phyloP scores from a whole-genome alignment of 2,329 filamentous ascomycete genomes.

The Botrytis tulipae region DNA sequence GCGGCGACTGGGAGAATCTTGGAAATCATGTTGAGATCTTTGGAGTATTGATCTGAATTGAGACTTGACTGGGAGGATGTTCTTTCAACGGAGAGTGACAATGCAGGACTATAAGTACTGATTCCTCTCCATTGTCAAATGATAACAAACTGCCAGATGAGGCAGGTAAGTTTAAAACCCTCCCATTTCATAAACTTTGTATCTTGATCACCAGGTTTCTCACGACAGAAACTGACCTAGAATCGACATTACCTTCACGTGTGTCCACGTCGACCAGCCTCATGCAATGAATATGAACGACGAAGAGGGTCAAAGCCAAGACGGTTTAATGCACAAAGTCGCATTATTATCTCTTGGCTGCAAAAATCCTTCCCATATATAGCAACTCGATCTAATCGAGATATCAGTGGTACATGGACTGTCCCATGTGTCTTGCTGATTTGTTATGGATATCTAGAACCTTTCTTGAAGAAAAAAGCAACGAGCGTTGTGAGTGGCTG shows the following conservation, averaged over 20 bases:
- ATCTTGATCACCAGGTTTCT: background rate
- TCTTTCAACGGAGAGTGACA: background rate
- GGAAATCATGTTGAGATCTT: slow-evolving; percentile 27
- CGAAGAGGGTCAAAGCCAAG: slow-evolving; percentile 2
- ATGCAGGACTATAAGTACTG: slow-evolving; percentile 3
- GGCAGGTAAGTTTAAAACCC: background rate
- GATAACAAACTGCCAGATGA: slow-evolving; percentile 3
- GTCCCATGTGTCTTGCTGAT: background rate
- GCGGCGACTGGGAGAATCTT: slow-evolving; percentile 29
- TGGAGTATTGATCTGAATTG: background rate
- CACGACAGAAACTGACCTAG: background rate
- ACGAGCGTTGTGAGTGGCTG: background rate
- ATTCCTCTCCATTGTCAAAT: background rate
- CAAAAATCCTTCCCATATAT: background rate
- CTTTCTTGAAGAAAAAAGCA: background rate
- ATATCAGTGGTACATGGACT: background rate
- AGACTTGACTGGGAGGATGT: background rate
- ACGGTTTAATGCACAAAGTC: background rate
- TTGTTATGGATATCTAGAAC: background rate
- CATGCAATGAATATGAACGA: background rate
- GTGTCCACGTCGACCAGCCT: background rate
- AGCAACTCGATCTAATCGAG: background rate
- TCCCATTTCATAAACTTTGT: background rate
- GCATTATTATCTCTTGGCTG: background rate
- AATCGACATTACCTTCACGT: background rate